Base-by-base conservation (phyloP, 495 filamentous ascomycete genomes). In the Podospora sp. region DNA sequence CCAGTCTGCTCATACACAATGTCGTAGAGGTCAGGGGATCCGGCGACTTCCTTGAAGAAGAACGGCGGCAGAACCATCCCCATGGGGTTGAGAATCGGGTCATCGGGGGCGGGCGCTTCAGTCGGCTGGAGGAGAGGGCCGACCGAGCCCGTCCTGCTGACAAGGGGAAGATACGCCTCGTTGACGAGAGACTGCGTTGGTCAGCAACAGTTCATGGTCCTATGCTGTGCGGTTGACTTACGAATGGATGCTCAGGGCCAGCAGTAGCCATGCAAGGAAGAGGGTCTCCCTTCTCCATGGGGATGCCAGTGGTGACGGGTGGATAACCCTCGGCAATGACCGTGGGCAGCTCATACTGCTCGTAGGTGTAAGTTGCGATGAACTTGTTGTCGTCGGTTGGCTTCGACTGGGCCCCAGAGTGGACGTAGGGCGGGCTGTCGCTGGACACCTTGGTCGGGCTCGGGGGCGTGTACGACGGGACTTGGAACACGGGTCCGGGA, bases 21-120 rank as follows among this genome's bases (percentile, higher is more conserved):
- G 18, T 62, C 59, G 22, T 62, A 62, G 0, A 62, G 27, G 3
- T 62, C 35, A 1, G 59, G 6, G 1, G 22, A n/a, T 16, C n/a
- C 29, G 6, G 33, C 35, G 6, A 22, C 29, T 1, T 20, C 33
- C 59, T 62, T 11, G 36, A 62, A 21, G 16, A 40, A 46, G 59
- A 62, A 62, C 27, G 29, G 35, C 11, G 59, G 59, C 14, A 62
- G n/a, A 9, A 25, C 24, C 7, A 46, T 40, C 3, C 16, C 26
- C 29, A 36, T 16, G 12, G 59, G 59, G 33, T 62, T 49, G 59
- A 62, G 59, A n/a, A 62, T 62, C 22, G 59, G 59, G 59, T 62
- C 59, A 6, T 24, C 35, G n/a, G 59, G 59, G 9, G 33, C 29
- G 6, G 59, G 59, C 35, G 59, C 59, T 8, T 33, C 59, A 2